Conservation (phyloP, 805 yeast genomes). For the Sugiyamaella floridensis region DNA sequence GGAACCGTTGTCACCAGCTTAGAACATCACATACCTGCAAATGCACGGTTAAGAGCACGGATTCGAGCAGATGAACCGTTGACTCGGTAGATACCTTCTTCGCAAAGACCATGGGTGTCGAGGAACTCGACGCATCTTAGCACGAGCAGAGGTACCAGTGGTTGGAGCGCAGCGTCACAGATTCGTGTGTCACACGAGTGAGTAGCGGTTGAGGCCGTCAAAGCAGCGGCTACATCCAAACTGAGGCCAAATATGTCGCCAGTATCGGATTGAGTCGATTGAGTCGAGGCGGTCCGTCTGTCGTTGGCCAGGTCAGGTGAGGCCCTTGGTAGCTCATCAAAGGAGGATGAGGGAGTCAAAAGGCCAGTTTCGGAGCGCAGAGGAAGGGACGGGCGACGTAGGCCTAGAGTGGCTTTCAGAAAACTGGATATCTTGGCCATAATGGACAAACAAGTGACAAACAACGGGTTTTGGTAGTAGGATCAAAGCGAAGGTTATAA, state of each 20-base stretch:
- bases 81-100: constrained; percentile 29
- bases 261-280: neutral
- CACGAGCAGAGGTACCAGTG: constrained; percentile 16
- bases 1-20: no score
- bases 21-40: constrained; percentile 15
- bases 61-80: constrained; percentile 24
- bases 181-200: constrained; percentile 2
- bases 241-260: constrained; percentile 18
- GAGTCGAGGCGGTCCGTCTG: neutral
- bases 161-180: constrained; percentile 10
- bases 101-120: constrained; percentile 21
- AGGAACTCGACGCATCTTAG: constrained; percentile 18
- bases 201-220: constrained; percentile 3
- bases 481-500: neutral
- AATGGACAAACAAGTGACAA: neutral
- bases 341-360: neutral
- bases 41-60: constrained; percentile 17
- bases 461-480: neutral
- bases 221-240: constrained; percentile 14
- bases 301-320: neutral
- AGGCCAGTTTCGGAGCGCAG: neutral
- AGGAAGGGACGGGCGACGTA: neutral
- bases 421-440: neutral
- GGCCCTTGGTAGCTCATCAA: neutral
- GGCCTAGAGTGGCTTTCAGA: neutral